phyloP scores from a whole-genome alignment of 805 yeast genomes.

The Candida xiaguanensis region DNA sequence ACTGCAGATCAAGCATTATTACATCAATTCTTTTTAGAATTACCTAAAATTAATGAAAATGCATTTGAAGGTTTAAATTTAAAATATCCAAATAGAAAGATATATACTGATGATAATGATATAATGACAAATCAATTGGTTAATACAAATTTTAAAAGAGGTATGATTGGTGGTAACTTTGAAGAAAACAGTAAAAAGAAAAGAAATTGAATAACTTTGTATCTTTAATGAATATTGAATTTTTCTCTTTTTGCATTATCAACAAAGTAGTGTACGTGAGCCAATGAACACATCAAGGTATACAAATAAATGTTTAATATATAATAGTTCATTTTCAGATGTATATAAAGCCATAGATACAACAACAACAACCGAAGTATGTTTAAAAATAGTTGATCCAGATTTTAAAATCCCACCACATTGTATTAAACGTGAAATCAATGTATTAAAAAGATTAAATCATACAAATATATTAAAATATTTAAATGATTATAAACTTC shows the following conservation, averaged over 20 bases:
- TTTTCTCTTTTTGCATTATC: too few species aligned
- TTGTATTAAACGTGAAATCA: slow-evolving; percentile 28
- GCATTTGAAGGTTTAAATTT: slow-evolving; percentile 74
- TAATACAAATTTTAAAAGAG: slow-evolving; percentile 3
- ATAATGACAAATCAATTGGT: slow-evolving; percentile 38
- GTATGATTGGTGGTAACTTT: slow-evolving; percentile 5
- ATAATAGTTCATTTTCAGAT: slow-evolving; percentile 33
- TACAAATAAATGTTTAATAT: slow-evolving; percentile 18
- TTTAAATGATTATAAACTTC: slow-evolving; percentile 17
- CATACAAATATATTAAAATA: slow-evolving; percentile 15
- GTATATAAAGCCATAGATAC: slow-evolving; percentile 24
- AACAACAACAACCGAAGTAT: slow-evolving; percentile 13
- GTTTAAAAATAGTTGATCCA: slow-evolving; percentile 35
- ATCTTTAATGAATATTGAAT: too few species aligned
- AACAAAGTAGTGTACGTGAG: too few species aligned
- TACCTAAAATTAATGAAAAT: slow-evolving; percentile 64
- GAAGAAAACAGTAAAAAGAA: slow-evolving; percentile 4
- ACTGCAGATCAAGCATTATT: slow-evolving; percentile 74
- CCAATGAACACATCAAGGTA: slow-evolving; percentile 12
- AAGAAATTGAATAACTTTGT: not conserved
- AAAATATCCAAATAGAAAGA: slow-evolving; percentile 82
- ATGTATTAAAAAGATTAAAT: slow-evolving; percentile 19
- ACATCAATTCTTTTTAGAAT: slow-evolving; percentile 75
- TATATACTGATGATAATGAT: slow-evolving; percentile 83
- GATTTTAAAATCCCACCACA: slow-evolving; percentile 37